Evolutionary conservation across 805 yeast species (phyloP), one percentile per base, ranked within the genome.

Genomic region (Pichia pseudocactophila): DNA sequence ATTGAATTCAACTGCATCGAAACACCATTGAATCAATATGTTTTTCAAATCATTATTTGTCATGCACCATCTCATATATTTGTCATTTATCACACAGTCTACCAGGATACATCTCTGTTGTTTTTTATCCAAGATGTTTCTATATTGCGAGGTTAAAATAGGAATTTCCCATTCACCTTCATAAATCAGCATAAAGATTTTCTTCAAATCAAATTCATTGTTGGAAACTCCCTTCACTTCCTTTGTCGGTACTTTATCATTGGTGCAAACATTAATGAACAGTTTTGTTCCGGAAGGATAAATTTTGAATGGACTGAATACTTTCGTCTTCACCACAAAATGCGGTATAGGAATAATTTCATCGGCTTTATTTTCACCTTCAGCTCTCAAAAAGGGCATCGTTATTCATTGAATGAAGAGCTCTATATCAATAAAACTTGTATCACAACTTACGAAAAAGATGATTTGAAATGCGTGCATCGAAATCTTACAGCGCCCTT

Each of bases 101-200:
- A 76, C 76, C 2, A 85, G 88, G 34, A 71, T 62, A 34, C 88
- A 76, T 13, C 65, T 58, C 3, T 63, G 59, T 1, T 94, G 94
- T 52, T 76, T 76, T 55, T 88, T 88, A 58, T 89, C 96, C 12
- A 46, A 56, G 36, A 73, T 81, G 7, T 52, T 51, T 11, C 79
- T 55, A 37, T 72, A 74, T 0, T 71, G 67, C 0, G 90, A 78
- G 0, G 85, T 76, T 2, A 83, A 71, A 2, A 89, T 76, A 1
- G 96, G 96, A 2, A 87, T 80, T 45, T 82, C 88, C 95, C 96
- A 88, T 53, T 81, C 69, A 53, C 79, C 79, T 30, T 75, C 76
- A 61, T 79, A 74, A 18, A 82, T 79, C 39, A 76, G 59, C 1
- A 81, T 78, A 51, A 78, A 78, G 2, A 85, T 76, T 2, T 65